These are phyloP conservation scores for Fomitopsis pinicola DNA, from an alignment of 1,284 basidiomycete genomes.

Conservation along the genomic window DNA sequence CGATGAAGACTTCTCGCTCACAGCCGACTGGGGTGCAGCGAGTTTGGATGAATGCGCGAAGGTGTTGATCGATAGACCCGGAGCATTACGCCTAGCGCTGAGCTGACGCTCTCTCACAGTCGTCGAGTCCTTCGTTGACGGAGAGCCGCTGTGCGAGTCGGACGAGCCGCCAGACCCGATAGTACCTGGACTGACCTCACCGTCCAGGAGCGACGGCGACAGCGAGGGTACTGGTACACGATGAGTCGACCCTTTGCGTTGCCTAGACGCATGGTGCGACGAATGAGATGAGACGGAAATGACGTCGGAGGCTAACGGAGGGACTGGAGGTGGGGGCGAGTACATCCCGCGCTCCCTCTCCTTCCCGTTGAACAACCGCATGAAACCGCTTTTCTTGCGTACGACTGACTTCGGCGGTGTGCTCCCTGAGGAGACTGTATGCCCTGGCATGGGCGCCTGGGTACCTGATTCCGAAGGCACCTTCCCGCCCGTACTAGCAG, in stretches of 20 bases:
- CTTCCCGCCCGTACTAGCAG: constrained; percentile 56
- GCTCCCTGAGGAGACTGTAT: constrained; percentile 31
- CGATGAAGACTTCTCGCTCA: constrained; percentile 13
- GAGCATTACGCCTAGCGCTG: constrained; percentile 23
- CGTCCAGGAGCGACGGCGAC: constrained; percentile 20
- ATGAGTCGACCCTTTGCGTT: constrained; percentile 20
- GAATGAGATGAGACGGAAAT: constrained; percentile 11
- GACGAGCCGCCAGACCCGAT: constrained; percentile 12
- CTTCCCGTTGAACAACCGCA: constrained; percentile 67
- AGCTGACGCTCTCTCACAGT: constrained; percentile 20
- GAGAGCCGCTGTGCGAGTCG: constrained; percentile 16
- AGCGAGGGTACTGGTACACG: constrained; percentile 44
- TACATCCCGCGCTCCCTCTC: constrained; percentile 35
- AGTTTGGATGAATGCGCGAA: constrained; percentile 9
- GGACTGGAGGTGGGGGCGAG: constrained; percentile 49
- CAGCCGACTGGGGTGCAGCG: constrained; percentile 15
- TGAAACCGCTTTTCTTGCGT: constrained; percentile 70
- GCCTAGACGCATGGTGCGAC: constrained; percentile 10
- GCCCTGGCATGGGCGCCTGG: constrained; percentile 31
- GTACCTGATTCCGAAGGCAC: constrained; percentile 40
- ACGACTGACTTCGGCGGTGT: constrained; percentile 17
- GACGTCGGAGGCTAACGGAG: constrained; percentile 37
- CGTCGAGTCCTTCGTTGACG: neutral
- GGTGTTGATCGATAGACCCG: constrained; percentile 28
- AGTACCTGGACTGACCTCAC: constrained; percentile 7